phyloP scores from a whole-genome alignment of 305 asterid species.

The Euphrasia arctica region DNA sequence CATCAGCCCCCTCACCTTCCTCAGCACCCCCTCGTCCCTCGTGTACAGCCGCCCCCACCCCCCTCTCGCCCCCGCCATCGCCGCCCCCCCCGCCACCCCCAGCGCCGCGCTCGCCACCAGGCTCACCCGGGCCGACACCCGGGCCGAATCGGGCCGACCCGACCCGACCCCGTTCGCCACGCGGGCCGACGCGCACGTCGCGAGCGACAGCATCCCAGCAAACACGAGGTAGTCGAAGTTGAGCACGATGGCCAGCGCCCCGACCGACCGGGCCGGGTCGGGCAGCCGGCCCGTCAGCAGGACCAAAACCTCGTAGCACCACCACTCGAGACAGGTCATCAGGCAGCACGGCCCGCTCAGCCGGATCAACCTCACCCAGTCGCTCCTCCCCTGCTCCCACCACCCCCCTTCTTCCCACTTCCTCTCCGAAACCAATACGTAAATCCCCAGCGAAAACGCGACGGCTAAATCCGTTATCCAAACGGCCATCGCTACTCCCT shows the following conservation, averaged over 20 bases:
- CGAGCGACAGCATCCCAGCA: constrained; percentile 63
- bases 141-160: constrained; percentile 32
- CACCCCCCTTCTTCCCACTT: constrained; percentile 69
- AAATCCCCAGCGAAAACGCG: constrained; percentile 34
- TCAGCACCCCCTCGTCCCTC: constrained; percentile 39
- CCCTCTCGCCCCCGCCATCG: constrained; percentile 48
- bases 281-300: constrained; percentile 65
- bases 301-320: constrained; percentile 83
- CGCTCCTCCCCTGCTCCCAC: constrained; percentile 45
- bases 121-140: constrained; percentile 38
- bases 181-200: constrained; percentile 72
- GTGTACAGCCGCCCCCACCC: constrained; percentile 67
- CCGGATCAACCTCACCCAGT: constrained; percentile 53
- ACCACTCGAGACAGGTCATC: constrained; percentile 90
- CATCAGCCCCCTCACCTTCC: constrained; percentile 50
- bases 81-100: constrained; percentile 48
- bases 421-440: constrained; percentile 39
- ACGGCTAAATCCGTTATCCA: constrained; percentile 66
- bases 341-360: constrained; percentile 74
- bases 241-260: constrained; percentile 59
- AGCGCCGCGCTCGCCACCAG: constrained; percentile 28
- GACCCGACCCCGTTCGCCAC: constrained; percentile 89
- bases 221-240: constrained; percentile 77
- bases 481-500: constrained; percentile 73
- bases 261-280: constrained; percentile 48